Evolutionary conservation across 768 basidiomycete species (phyloP).

Genomic region (Russula foetens): DNA sequence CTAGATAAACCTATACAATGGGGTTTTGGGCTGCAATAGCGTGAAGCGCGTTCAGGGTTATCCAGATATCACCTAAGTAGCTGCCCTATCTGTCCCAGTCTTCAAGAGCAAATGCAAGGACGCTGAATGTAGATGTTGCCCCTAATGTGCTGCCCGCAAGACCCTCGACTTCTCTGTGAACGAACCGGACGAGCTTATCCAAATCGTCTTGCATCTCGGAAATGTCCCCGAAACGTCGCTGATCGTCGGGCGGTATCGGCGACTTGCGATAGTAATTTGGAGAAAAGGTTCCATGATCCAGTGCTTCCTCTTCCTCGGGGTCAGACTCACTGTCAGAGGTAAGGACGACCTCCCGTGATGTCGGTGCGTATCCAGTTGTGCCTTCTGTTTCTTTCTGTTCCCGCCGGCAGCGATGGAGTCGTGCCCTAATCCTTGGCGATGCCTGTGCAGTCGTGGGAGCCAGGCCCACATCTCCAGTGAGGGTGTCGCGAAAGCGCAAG

Average conservation of each 20-base stretch:
- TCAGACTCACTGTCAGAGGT: slow-evolving; percentile 37
- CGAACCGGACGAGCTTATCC: slow-evolving; percentile 61
- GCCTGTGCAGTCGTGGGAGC: slow-evolving; percentile 47
- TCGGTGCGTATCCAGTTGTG: slow-evolving; percentile 52
- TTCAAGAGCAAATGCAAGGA: slow-evolving; percentile 68
- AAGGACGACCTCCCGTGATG: slow-evolving; percentile 26
- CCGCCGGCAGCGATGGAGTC: slow-evolving; percentile 55
- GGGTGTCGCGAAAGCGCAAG: slow-evolving; percentile 58
- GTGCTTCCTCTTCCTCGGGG: slow-evolving; percentile 22
- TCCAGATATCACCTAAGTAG: background rate
- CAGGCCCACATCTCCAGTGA: slow-evolving; percentile 52
- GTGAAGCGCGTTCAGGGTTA: background rate
- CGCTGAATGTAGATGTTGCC: slow-evolving; percentile 54
- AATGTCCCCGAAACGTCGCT: slow-evolving; percentile 40
- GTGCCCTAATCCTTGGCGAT: slow-evolving; percentile 42
- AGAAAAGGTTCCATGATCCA: slow-evolving; percentile 17
- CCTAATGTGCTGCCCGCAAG: slow-evolving; percentile 55
- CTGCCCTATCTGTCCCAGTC: slow-evolving; percentile 54
- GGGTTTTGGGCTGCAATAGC: background rate
- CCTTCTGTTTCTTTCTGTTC: slow-evolving; percentile 46
- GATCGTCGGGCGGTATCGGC: slow-evolving; percentile 34
- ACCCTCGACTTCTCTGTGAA: slow-evolving; percentile 61
- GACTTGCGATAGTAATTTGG: slow-evolving; percentile 37
- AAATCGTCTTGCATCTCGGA: slow-evolving; percentile 63
- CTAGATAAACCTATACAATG: background rate